Evolutionary conservation across 495 filamentous ascomycete genomes (phyloP), one percentile per base, ranked within the genome.

Genomic region (Parathielavia appendiculata): DNA sequence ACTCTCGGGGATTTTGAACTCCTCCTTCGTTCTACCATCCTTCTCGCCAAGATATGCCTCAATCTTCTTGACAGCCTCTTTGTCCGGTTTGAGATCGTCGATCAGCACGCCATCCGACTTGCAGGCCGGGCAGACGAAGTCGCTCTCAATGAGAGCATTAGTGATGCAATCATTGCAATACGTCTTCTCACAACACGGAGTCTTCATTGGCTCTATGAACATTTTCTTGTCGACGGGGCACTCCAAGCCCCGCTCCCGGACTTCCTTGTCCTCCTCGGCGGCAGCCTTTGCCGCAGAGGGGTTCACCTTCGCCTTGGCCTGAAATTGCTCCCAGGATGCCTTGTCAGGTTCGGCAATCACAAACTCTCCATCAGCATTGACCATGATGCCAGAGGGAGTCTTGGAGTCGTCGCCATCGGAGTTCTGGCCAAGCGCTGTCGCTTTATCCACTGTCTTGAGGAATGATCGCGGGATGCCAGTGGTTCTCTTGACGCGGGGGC

Each of bases 161-260:
- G 91, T 91, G 73, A 97, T 96, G 86, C 93, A 98, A 65, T 97
- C 91, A 82, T 91, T 89, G 83, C 93, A 98, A 82, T 92, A 97
- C 70, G 91, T 96, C 80, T 87, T 91, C 71, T 87, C 82, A 79
- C 93, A 98, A 79, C 93, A 98, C 59, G 93, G 95, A 63, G 92
- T 97, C 82, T 96, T 92, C 78, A 91, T 91, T 79, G 93, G 92
- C 71, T 96, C 88, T 85, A 92, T 82, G 76, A 97, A 96, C 79
- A 96, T 84, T 72, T 87, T 90, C 73, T 95, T 92, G 82, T 96
- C 92, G 81, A 97, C 88, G 63, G 90, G 78, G 79, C 93, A 98
- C 73, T 92, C 85, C 65, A 98, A 76, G 54, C 93, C 95, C 65
- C 81, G 85, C 72, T 91, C 88, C 73, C 89, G 87, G 62, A 96